Evolutionary conservation across 2,329 filamentous ascomycete genomes (phyloP).

Genomic region (Beauveria sp.): DNA sequence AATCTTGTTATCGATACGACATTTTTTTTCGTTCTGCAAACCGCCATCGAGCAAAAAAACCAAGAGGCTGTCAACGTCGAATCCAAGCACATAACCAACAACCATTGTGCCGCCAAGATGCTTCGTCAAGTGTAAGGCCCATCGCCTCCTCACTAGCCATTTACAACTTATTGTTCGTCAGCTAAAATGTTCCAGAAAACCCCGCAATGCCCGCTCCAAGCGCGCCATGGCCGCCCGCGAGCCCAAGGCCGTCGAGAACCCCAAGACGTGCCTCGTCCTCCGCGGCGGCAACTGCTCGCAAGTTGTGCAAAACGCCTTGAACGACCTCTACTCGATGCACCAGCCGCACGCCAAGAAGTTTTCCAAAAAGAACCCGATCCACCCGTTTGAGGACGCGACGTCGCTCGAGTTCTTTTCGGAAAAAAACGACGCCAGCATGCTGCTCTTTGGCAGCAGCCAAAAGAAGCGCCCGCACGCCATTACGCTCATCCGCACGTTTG

Average conservation of each 20-base stretch:
- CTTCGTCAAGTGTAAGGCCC: conserved; percentile 40
- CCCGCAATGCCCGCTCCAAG: conserved; percentile 77
- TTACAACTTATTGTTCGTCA: not conserved
- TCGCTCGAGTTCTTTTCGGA: conserved; percentile 92
- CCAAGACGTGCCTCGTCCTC: conserved; percentile 84
- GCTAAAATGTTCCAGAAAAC: conserved; percentile 36
- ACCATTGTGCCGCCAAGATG: conserved; percentile 26
- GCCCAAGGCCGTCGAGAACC: conserved; percentile 81
- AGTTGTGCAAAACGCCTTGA: conserved; percentile 72
- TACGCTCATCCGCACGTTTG: conserved; percentile 75
- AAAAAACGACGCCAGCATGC: conserved; percentile 87
- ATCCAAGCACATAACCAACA: conserved; percentile 12
- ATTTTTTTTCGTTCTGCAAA: conserved; percentile 20
- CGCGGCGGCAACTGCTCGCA: conserved; percentile 81
- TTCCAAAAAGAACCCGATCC: conserved; percentile 92
- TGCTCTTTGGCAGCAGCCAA: conserved; percentile 76
- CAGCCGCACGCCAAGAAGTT: conserved; percentile 82
- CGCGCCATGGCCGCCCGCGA: conserved; percentile 89
- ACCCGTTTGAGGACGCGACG: conserved; percentile 84
- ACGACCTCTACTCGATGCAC: conserved; percentile 78
- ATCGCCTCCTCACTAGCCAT: not conserved
- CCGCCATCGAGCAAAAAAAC: not conserved
- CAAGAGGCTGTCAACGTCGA: not conserved
- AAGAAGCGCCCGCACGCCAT: conserved; percentile 95
- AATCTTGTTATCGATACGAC: conserved; percentile 28